Base-by-base conservation (phyloP, 1,139 yeast species). In the Casaregolazyma lundiana region DNA sequence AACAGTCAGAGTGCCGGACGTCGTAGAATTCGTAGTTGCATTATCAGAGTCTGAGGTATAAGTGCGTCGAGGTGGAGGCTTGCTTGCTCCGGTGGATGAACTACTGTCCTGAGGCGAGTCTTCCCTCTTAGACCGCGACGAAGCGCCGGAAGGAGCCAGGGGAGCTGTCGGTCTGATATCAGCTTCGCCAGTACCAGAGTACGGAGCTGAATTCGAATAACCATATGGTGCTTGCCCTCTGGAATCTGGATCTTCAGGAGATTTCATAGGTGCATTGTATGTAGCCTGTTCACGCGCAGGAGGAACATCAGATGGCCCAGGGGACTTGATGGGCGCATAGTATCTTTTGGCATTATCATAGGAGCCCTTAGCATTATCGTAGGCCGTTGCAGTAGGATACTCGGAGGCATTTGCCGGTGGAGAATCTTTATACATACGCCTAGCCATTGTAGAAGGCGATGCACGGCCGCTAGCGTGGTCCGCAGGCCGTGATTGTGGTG, bases 51-150 rank as follows among this genome's bases (percentile, higher is more conserved):
- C 21, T 4, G 34, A 19, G n/a, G 40, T 44, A 41, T 60, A 59
- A 40, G 53, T 57, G 9, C 64, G 50, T 9, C 57, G 52, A 8
- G 64, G 64, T 3, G 62, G 62, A 2, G 64, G 64, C 35, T 51
- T 54, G 17, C 34, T 29, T 6, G 48, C 22, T 41, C 37, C 17
- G 18, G 32, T n/a, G 2, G 48, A 32, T 5, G 45, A 36, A 4
- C 35, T 42, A 13, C 34, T 19, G 13, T 41, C 40, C 16, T 34
- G 36, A 32, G 38, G 16, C 5, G 38, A 45, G 20, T 9, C 20
- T 2, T 29, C 21, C 9, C 20, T 26, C 15, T 11, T 26, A 6
- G 32, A 26, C 15, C 13, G 11, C 2, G 13, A n/a, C 6, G 32
- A 26, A 7, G 32, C 13, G 13, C 13, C 32, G 11, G 32, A 26